Base-by-base conservation (phyloP, 1,284 basidiomycete genomes). In the Puccinia coronata region DNA sequence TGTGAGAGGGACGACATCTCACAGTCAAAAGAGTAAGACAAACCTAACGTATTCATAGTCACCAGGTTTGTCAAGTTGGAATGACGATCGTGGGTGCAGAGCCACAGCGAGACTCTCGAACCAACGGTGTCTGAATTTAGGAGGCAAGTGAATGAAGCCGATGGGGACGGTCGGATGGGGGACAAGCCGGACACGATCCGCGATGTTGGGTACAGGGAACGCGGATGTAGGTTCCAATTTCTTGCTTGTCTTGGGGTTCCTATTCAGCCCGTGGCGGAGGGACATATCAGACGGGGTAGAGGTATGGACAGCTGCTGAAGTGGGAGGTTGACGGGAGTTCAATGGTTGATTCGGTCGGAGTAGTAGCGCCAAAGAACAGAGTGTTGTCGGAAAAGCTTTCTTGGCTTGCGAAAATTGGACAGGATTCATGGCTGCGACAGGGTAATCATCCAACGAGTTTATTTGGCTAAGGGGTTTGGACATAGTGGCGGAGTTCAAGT, bases 1-100 rank as follows among this genome's bases (percentile, higher is more conserved):
- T 63, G n/a, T n/a, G n/a, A n/a, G n/a, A n/a, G n/a, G n/a, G n/a
- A n/a, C n/a, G n/a, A n/a, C n/a, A n/a, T 39, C 1, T 3, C 28
- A 11, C 12, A 51, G 28, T 34, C 43, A 16, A 39, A 61, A 34
- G 31, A 69, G 28, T n/a, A 57, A 34, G n/a, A 23, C 63, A 53
- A 25, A 78, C 76, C 59, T 78, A 28, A 78, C 65, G 18, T 55
- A 69, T 70, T 80, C 78, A 59, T 80, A 63, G 41, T 80, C 78
- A 28, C 78, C 78, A 61, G 65, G 12, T 39, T 49, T 41, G 23
- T 51, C 72, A 34, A 61, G 14, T 34, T 47, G 72, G 34, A 63
- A 75, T 5, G 67, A 71, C 20, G 69, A 49, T 36, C 53, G n/a
- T 25, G 57, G 20, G 34, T 75, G 51, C 9, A 72, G 23, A 63